Evolutionary conservation across 2,329 filamentous ascomycete species (phyloP).

Genomic region (Botrytis hyacinthi): DNA sequence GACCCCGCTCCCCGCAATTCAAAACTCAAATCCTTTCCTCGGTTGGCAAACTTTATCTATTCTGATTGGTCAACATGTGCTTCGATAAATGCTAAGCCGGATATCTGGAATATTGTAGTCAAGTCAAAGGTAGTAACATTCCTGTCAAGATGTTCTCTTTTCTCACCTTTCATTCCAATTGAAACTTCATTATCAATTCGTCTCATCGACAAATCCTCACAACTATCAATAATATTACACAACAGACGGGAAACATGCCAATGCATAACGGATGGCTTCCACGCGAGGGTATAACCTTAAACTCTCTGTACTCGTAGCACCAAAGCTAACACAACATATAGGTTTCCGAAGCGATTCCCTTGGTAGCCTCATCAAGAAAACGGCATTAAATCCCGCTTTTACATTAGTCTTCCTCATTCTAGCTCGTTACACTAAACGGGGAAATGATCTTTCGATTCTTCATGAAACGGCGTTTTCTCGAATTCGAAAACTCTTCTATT

Average conservation of each 20-base stretch:
- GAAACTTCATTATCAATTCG: neutral
- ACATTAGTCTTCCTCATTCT: conserved; percentile 63
- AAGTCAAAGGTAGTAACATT: neutral
- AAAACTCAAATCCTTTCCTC: neutral
- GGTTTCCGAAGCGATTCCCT: conserved; percentile 60
- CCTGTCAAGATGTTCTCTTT: neutral
- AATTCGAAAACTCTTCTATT: conserved; percentile 52
- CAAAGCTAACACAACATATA: conserved; percentile 22
- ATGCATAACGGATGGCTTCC: conserved; percentile 53
- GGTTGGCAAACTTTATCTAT: neutral
- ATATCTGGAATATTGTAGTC: neutral
- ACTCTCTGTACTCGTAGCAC: neutral
- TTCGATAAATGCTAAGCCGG: conserved; percentile 1
- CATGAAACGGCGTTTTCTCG: conserved; percentile 52
- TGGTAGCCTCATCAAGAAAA: conserved; percentile 55
- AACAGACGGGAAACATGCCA: conserved; percentile 39
- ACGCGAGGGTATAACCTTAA: conserved; percentile 46
- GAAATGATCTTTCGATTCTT: conserved; percentile 52
- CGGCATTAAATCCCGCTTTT: conserved; percentile 62
- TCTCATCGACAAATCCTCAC: neutral
- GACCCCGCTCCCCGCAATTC: conserved; percentile 9
- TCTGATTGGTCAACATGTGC: neutral
- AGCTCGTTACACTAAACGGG: conserved; percentile 61
- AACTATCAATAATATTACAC: conserved; percentile 8
- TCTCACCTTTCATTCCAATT: neutral